Evolutionary conservation across 1,284 basidiomycete genomes (phyloP).

Genomic region (Cerioporus squamosus): DNA sequence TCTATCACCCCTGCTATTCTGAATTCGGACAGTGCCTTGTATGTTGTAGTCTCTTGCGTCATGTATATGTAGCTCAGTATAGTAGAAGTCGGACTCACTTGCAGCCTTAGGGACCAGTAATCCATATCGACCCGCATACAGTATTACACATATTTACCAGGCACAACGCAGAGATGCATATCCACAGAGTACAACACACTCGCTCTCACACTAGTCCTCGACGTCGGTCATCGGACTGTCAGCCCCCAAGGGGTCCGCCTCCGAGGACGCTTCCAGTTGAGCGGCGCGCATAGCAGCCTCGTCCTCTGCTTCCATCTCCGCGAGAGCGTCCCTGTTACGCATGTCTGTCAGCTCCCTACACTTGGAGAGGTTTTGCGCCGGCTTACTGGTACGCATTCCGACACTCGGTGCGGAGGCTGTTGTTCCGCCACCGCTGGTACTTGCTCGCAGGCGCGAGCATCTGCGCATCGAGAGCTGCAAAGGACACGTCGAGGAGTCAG

Average conservation of each 20-base stretch:
- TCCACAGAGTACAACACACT: too few species aligned
- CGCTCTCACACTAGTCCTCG: neutral
- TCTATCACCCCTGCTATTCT: neutral
- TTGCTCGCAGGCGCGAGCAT: conserved; percentile 34
- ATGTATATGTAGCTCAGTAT: conserved; percentile 7
- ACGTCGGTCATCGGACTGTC: conserved; percentile 25
- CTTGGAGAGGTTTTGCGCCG: too few species aligned
- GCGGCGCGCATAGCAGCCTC: neutral
- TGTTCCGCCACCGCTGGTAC: conserved; percentile 36
- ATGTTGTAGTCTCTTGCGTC: conserved; percentile 5
- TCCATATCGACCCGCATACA: too few species aligned
- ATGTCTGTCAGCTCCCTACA: too few species aligned
- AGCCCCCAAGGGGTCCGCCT: conserved; percentile 14
- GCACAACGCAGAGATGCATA: too few species aligned
- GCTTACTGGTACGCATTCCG: conserved; percentile 36
- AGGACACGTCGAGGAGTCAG: neutral
- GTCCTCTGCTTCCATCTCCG: conserved; percentile 21
- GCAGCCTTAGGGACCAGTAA: too few species aligned
- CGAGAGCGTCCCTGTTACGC: conserved; percentile 20
- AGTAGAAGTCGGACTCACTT: too few species aligned
- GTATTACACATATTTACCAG: neutral
- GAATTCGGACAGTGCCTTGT: neutral
- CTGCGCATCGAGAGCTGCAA: conserved; percentile 32
- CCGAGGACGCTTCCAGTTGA: neutral
- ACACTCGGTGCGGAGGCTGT: conserved; percentile 32